These are phyloP conservation scores for Porcisia hertigi DNA, from an alignment of 208 protist species.

Conservation along the genomic window DNA sequence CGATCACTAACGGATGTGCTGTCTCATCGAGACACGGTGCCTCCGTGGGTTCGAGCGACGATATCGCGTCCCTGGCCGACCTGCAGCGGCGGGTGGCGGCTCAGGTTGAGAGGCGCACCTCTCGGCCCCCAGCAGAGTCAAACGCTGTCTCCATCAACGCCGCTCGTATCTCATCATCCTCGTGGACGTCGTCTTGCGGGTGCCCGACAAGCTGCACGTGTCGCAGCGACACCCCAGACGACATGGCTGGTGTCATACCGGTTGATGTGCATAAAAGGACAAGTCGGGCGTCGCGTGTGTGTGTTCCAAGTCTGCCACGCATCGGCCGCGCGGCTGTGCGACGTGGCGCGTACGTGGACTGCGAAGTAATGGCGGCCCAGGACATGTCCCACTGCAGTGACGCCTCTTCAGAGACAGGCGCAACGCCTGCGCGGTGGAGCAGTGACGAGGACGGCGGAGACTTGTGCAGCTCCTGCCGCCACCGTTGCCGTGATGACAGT, in stretches of 20 bases:
- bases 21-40: neutral
- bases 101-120: neutral
- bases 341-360: neutral
- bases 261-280: neutral
- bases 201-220: conserved; percentile 27
- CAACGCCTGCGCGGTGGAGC: conserved; percentile 2
- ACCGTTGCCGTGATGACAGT: neutral
- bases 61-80: neutral
- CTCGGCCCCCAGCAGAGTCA: neutral
- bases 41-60: neutral
- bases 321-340: neutral
- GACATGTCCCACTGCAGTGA: conserved; percentile 14
- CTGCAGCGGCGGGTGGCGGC: conserved; percentile 1
- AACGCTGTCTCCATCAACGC: neutral
- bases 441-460: conserved; percentile 4
- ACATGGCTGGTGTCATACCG: neutral
- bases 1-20: neutral
- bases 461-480: conserved; percentile 21
- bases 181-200: conserved; percentile 15
- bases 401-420: conserved; percentile 13
- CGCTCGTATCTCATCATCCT: neutral
- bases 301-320: neutral
- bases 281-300: neutral
- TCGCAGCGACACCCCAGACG: conserved; percentile 7
- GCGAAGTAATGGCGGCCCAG: neutral